phyloP scores from a whole-genome alignment of 257 asterid species.

The Forsythia viridissima region DNA sequence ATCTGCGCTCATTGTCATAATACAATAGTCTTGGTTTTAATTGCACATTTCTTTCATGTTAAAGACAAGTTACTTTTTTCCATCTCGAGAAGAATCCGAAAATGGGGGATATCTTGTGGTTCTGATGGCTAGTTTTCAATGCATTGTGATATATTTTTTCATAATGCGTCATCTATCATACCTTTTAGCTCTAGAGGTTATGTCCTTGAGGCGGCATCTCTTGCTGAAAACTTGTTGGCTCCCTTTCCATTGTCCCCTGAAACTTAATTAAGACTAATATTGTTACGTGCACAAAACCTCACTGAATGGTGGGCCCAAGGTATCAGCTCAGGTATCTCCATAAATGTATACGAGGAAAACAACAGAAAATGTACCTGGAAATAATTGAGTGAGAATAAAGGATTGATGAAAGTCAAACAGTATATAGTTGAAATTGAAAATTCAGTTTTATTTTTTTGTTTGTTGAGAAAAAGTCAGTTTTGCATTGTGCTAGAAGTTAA shows the following conservation, averaged over 20 bases:
- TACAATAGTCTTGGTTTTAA: constrained; percentile 6
- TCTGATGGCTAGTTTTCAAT: neutral
- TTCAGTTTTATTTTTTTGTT: neutral
- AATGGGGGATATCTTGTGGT: neutral
- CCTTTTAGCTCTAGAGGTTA: no score
- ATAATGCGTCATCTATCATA: neutral
- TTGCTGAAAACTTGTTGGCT: no score
- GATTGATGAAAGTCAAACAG: neutral
- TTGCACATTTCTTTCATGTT: constrained; percentile 7
- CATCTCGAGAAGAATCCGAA: neutral
- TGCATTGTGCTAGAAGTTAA: neutral
- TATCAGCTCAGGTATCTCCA: neutral
- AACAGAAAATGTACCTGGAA: constrained; percentile 2
- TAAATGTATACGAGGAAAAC: neutral
- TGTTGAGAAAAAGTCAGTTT: neutral
- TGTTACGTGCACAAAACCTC: neutral
- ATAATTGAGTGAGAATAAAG: neutral
- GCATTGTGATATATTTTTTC: neutral
- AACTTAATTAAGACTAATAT: neutral
- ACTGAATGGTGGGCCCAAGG: neutral
- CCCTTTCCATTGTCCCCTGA: no score
- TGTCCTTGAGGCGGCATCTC: no score
- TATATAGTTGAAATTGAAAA: neutral
- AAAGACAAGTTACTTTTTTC: neutral
- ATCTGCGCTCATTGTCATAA: neutral